Evolutionary conservation across 495 filamentous ascomycete species (phyloP).

Genomic region (Cudoniella acicularis): DNA sequence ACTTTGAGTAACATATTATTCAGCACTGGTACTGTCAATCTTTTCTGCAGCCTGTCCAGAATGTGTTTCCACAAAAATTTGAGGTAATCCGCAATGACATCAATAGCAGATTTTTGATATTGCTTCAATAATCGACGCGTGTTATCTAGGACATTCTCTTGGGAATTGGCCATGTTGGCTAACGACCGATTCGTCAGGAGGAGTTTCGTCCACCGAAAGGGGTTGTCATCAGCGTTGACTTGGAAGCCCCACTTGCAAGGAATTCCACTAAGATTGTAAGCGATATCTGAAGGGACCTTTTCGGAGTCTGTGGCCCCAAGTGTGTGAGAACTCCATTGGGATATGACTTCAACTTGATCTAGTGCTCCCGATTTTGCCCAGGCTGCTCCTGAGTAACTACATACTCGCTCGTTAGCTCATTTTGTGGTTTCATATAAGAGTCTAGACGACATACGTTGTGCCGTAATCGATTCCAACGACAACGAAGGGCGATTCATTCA

Average conservation of each 20-base stretch:
- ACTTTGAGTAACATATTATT: conserved; percentile 13
- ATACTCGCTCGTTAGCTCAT: not conserved
- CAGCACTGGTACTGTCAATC: not conserved
- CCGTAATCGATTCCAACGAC: not conserved
- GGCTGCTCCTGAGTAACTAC: conserved; percentile 9
- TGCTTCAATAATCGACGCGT: not conserved
- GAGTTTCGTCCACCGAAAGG: conserved; percentile 4
- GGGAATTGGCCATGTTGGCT: not conserved
- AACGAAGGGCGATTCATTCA: not conserved
- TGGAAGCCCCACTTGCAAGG: conserved; percentile 4
- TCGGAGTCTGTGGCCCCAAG: not conserved
- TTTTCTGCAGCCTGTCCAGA: not conserved
- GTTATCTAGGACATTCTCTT: not conserved
- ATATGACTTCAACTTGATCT: conserved; percentile 6
- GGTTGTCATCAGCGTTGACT: not conserved
- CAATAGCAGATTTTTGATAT: conserved; percentile 12
- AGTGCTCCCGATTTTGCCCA: conserved; percentile 5
- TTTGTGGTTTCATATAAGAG: not conserved
- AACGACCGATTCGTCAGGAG: conserved; percentile 1
- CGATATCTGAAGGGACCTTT: conserved; percentile 11
- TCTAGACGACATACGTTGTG: not conserved
- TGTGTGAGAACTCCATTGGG: not conserved
- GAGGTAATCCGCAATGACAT: conserved; percentile 23
- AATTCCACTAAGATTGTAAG: not conserved
- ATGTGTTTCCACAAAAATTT: conserved; percentile 12